A percentile compares a stretch with the other conserved stretches of the same genome.
These are phyloP conservation scores for Lophiostoma macrostomum DNA, from an alignment of 495 filamentous ascomycete genomes.

Conservation along the genomic window DNA sequence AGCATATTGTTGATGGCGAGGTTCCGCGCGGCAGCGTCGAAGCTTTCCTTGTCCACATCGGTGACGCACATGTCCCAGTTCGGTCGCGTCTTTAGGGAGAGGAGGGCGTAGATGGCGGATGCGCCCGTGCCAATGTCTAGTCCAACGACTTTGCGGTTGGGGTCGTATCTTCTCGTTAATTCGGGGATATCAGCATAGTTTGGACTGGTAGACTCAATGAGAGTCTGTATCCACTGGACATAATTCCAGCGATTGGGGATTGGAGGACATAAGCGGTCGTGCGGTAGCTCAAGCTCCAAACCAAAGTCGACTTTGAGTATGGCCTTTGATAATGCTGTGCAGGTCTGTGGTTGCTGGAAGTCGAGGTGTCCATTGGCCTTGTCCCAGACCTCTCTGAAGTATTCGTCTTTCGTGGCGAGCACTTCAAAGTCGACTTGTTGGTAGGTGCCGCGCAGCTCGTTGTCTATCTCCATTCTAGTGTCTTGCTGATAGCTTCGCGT, in stretches of 20 bases:
- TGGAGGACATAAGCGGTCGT: constrained; percentile 85
- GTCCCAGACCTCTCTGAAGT: constrained; percentile 52
- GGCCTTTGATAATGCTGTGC: constrained; percentile 75
- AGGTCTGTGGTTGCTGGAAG: constrained; percentile 74
- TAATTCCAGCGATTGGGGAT: constrained; percentile 70
- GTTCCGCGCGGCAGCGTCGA: constrained; percentile 63
- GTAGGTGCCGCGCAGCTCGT: constrained; percentile 41
- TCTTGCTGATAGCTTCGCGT: too few relatives aligned
- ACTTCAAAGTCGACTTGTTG: constrained; percentile 60
- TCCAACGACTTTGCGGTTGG: constrained; percentile 58
- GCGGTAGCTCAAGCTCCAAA: constrained; percentile 65
- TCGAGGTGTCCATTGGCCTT: constrained; percentile 62
- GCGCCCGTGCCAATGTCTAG: constrained; percentile 92
- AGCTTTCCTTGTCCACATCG: constrained; percentile 76
- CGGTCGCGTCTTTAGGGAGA: constrained; percentile 66
- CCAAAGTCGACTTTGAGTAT: constrained; percentile 74
- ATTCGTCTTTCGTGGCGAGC: constrained; percentile 55
- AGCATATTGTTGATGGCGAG: constrained; percentile 61
- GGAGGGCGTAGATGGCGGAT: constrained; percentile 83
- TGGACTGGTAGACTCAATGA: constrained; percentile 70
- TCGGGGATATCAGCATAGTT: constrained; percentile 50
- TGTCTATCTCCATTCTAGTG: too few relatives aligned
- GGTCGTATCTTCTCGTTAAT: constrained; percentile 60
- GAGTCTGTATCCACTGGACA: constrained; percentile 80
- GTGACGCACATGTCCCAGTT: constrained; percentile 50